These are phyloP conservation scores for Heliamphora pulchella DNA, from an alignment of 179 eudicot species.

Conservation along the genomic window DNA sequence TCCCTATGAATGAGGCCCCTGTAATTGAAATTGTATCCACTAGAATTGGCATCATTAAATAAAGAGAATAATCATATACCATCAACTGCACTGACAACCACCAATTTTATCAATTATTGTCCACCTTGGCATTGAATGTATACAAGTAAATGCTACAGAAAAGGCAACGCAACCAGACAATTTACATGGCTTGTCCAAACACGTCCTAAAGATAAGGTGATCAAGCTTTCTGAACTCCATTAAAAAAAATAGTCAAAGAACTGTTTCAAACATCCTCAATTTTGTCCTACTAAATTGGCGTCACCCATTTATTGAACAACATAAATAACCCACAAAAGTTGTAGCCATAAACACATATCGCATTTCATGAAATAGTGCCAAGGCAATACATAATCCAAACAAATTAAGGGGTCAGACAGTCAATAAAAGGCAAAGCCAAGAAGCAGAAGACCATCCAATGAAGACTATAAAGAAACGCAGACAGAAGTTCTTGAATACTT, in stretches of 20 bases:
- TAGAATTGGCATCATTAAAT: background rate
- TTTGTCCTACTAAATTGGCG: background rate
- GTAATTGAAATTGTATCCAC: background rate
- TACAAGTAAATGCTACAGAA: background rate
- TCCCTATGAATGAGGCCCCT: background rate
- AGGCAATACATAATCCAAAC: slow-evolving; percentile 2
- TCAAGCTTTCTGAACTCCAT: background rate
- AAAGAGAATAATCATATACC: background rate
- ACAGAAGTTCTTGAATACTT: background rate
- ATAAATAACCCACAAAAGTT: background rate
- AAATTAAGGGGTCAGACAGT: background rate
- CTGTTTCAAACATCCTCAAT: background rate
- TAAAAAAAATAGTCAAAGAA: background rate
- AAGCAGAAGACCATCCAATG: background rate
- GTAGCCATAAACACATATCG: background rate
- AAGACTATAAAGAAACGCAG: background rate
- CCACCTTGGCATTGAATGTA: background rate
- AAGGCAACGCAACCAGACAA: background rate
- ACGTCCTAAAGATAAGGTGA: background rate
- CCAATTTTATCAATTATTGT: background rate
- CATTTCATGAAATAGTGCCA: background rate
- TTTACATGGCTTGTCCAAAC: background rate
- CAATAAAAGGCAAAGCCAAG: background rate
- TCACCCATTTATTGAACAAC: background rate
- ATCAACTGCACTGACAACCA: background rate